Base-by-base conservation (phyloP, 2,329 filamentous ascomycete genomes). In the Emydomyces testavorans region DNA sequence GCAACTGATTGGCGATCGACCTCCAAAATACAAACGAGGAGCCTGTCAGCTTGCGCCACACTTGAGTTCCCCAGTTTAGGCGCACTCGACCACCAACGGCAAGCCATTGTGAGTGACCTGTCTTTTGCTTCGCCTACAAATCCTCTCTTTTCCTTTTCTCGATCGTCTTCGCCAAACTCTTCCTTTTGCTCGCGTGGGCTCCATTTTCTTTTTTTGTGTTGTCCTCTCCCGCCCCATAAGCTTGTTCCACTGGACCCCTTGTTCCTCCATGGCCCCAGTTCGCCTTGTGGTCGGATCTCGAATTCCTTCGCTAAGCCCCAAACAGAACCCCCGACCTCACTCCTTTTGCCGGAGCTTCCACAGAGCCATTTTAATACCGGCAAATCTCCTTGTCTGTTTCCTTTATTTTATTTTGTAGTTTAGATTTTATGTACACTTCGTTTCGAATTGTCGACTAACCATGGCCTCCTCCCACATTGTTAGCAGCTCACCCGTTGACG, bases 11-110 rank as follows among this genome's bases (percentile, higher is more conserved):
- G 15, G 35, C 34, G n/a, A 36, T 34, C 43, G 38, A 46, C n/a
- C n/a, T 46, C 43, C 43, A 37, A 46, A 46, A 46, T 34, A 46
- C 32, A 34, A 38, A 29, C 26, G 46, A 31, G 28, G 43, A 66
- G 62, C 57, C 60, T 57, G 57, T 67, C 64, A 68, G 65, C 65
- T 68, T 68, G 65, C 65, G 65, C 65, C 65, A 68, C 65, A 67
- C 63, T 66, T 24, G 35, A 35, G 28, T 28, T 42, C 24, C 28
- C 58, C 58, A 58, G 57, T 60, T 57, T 57, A 61, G 60, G 62
- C 63, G 57, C 62, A 60, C 62, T 38, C 34, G 28, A n/a, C n/a
- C 31, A 38, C 15, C 31, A 28, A 36, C 59, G 60, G 62, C 61
- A 29, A 20, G 29, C 32, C 32, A 32, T 46, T 51, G 50, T 52